Conservation (phyloP, 805 yeast species). For the Brettanomyces naardenensis region DNA sequence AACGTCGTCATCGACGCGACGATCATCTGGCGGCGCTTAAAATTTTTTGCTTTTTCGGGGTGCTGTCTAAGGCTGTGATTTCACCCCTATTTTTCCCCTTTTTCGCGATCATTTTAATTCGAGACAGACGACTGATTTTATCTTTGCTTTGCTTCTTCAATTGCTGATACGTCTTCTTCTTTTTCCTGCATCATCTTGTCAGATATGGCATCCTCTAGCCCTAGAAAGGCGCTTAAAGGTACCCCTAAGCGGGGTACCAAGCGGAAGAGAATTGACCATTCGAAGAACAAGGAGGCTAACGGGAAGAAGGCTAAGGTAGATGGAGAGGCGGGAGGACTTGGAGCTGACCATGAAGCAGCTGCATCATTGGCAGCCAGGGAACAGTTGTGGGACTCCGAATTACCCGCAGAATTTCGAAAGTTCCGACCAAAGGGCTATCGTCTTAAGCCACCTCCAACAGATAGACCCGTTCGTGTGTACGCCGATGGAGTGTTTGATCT, state of each 20-base stretch:
- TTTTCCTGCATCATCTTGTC: too few species aligned
- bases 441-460: constrained; percentile 76
- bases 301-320: neutral
- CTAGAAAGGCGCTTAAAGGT: neutral
- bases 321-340: neutral
- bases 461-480: constrained; percentile 84
- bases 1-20: too few species aligned
- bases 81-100: too few species aligned
- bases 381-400: constrained; percentile 47
- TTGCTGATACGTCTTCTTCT: too few species aligned
- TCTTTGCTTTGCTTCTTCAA: too few species aligned
- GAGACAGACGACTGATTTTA: too few species aligned
- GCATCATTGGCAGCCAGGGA: too few species aligned
- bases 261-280: neutral
- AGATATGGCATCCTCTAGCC: too few species aligned
- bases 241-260: neutral
- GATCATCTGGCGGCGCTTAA: too few species aligned
- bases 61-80: too few species aligned
- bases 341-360: neutral
- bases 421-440: constrained; percentile 74
- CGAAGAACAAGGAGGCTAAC: neutral
- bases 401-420: constrained; percentile 66
- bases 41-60: too few species aligned
- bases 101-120: too few species aligned
- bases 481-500: constrained; percentile 98